Evolutionary conservation across 345 rosid species (phyloP).

Genomic region (Noccaea bulbosa): DNA sequence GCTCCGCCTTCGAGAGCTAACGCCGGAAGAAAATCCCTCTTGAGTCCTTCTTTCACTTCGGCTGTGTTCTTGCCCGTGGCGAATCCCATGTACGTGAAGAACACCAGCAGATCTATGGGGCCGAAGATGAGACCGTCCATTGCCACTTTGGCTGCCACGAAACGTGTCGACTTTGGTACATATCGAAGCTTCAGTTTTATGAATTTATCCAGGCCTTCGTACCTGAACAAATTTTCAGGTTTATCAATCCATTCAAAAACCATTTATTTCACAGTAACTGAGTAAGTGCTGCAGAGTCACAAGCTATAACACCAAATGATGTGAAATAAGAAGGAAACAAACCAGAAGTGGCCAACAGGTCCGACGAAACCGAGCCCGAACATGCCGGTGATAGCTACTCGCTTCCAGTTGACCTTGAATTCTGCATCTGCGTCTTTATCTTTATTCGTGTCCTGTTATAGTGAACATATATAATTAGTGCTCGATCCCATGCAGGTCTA

Average conservation of each 20-base stretch:
- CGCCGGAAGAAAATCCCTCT: conserved; percentile 95
- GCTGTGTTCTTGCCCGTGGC: conserved; percentile 64
- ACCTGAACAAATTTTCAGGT: conserved; percentile 51
- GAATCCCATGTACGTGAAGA: conserved; percentile 92
- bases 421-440: conserved; percentile 50
- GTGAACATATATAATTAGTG: conserved; percentile 32
- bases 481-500: background rate
- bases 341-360: conserved; percentile 90
- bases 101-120: conserved; percentile 75
- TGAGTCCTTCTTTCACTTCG: conserved; percentile 81
- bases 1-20: conserved; percentile 78
- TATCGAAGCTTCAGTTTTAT: conserved; percentile 68
- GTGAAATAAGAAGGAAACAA: conserved; percentile 38
- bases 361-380: conserved; percentile 86
- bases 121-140: conserved; percentile 89
- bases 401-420: conserved; percentile 72
- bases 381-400: conserved; percentile 73
- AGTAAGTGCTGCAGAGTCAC: background rate
- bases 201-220: conserved; percentile 76
- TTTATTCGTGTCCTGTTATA: conserved; percentile 58
- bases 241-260: background rate
- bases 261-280: conserved; percentile 9
- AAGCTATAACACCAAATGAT: conserved; percentile 15
- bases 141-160: conserved; percentile 88
- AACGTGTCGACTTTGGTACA: conserved; percentile 64